Conservation (phyloP, 768 basidiomycete species). For the Kwoniella mangroviensis region DNA sequence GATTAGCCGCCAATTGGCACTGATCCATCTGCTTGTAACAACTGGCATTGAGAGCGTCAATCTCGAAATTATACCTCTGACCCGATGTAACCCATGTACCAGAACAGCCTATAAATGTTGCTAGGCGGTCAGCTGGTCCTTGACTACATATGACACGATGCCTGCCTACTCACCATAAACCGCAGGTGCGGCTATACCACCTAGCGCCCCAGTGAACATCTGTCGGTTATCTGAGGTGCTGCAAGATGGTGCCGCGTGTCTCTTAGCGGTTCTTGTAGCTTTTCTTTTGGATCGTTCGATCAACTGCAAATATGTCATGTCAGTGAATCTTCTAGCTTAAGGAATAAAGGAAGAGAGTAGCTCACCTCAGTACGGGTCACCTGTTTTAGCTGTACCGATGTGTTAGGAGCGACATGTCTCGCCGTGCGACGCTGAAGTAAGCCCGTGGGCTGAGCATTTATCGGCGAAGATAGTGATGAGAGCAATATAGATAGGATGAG, state of each 20-base stretch:
- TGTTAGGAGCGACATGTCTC: no score
- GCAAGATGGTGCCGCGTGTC: background rate
- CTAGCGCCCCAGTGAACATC: background rate
- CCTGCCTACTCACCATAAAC: background rate
- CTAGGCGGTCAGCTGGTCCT: background rate
- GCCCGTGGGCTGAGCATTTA: no score
- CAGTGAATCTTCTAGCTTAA: background rate
- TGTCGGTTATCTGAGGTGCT: background rate
- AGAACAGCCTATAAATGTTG: background rate
- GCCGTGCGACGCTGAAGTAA: no score
- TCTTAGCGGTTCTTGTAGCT: background rate
- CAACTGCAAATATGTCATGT: background rate
- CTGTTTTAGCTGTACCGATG: background rate
- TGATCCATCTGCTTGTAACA: background rate
- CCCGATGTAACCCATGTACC: background rate
- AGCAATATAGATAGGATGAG: no score
- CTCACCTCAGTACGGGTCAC: background rate
- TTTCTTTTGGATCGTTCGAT: background rate
- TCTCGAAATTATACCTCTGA: background rate
- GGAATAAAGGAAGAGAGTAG: background rate
- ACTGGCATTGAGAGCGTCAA: background rate
- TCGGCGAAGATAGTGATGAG: no score
- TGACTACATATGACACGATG: background rate
- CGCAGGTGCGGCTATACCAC: background rate
- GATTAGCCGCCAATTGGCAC: background rate